These are phyloP conservation scores for Hygrophila difformis DNA, from an alignment of 257 asterid species.

Conservation along the genomic window DNA sequence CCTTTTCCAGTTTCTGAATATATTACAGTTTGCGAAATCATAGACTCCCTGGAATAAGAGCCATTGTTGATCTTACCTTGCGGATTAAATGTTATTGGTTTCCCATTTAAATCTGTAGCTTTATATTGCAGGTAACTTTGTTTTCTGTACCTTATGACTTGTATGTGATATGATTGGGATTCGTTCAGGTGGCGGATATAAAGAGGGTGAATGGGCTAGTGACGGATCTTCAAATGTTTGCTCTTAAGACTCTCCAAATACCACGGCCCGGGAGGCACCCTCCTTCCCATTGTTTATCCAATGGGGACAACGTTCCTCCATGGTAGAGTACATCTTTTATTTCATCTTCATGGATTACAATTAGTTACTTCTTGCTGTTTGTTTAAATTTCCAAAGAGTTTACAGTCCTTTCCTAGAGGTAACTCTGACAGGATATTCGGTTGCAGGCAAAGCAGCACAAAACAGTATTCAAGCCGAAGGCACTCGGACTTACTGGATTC, in stretches of 20 bases:
- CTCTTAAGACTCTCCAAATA: constrained; percentile 67
- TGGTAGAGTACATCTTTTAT: constrained; percentile 38
- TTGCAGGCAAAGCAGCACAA: constrained; percentile 59
- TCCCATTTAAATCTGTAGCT: constrained; percentile 4
- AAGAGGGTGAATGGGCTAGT: constrained; percentile 79
- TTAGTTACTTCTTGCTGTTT: no score
- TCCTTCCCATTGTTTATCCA: constrained; percentile 55
- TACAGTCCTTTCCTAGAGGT: no score
- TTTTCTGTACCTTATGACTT: neutral
- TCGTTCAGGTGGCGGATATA: constrained; percentile 67
- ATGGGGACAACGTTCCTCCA: constrained; percentile 32
- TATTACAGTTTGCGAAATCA: neutral
- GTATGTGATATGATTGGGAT: constrained; percentile 8
- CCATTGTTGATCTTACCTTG: neutral
- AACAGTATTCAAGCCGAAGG: constrained; percentile 35
- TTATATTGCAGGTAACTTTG: constrained; percentile 2
- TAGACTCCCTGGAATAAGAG: neutral
- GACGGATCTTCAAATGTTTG: constrained; percentile 93
- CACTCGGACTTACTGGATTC: constrained; percentile 70
- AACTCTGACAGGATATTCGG: no score
- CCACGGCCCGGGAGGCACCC: constrained; percentile 90
- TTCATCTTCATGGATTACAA: neutral
- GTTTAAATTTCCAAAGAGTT: no score
- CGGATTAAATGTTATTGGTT: neutral
- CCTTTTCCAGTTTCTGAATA: constrained; percentile 2